A percentile compares a stretch with the other conserved stretches of the same genome.
These are phyloP conservation scores for Pseudogymnoascus sp. DNA, from an alignment of 2,329 filamentous ascomycete genomes.

Conservation along the genomic window DNA sequence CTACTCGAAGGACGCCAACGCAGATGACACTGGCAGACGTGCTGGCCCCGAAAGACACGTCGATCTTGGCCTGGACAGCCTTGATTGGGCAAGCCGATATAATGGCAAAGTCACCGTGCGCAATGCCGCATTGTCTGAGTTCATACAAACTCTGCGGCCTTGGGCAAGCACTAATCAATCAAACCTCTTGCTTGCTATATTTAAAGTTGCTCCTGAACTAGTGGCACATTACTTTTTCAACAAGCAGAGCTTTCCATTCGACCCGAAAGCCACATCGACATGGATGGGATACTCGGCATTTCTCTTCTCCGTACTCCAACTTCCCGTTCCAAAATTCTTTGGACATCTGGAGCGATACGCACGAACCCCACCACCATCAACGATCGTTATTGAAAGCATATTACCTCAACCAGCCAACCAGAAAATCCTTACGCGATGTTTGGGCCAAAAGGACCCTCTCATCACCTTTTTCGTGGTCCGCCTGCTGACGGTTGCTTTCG, in stretches of 20 bases:
- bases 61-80: slow-evolving; percentile 59
- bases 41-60: slow-evolving; percentile 32
- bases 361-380: slow-evolving; percentile 65
- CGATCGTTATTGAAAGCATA: slow-evolving; percentile 75
- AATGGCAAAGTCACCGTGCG: slow-evolving; percentile 61
- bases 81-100: slow-evolving; percentile 63
- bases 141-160: slow-evolving; percentile 71
- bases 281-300: slow-evolving; percentile 94
- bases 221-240: slow-evolving; percentile 79
- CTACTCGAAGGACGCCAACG: slow-evolving; percentile 65
- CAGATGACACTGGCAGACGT: slow-evolving; percentile 40
- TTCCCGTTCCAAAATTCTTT: slow-evolving; percentile 65
- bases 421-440: slow-evolving; percentile 68
- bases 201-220: slow-evolving; percentile 74
- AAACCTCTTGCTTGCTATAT: slow-evolving; percentile 72
- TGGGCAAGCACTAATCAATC: slow-evolving; percentile 76
- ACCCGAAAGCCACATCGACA: slow-evolving; percentile 83
- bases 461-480: slow-evolving; percentile 78
- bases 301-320: slow-evolving; percentile 69
- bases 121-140: slow-evolving; percentile 71
- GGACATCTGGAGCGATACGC: slow-evolving; percentile 58
- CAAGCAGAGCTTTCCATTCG: slow-evolving; percentile 74
- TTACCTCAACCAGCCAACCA: slow-evolving; percentile 75
- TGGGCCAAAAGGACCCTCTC: slow-evolving; percentile 69
- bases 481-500: slow-evolving; percentile 67